Evolutionary conservation across 176 grass and related monocot genomes (phyloP).

Genomic region (Oryza australiensis): DNA sequence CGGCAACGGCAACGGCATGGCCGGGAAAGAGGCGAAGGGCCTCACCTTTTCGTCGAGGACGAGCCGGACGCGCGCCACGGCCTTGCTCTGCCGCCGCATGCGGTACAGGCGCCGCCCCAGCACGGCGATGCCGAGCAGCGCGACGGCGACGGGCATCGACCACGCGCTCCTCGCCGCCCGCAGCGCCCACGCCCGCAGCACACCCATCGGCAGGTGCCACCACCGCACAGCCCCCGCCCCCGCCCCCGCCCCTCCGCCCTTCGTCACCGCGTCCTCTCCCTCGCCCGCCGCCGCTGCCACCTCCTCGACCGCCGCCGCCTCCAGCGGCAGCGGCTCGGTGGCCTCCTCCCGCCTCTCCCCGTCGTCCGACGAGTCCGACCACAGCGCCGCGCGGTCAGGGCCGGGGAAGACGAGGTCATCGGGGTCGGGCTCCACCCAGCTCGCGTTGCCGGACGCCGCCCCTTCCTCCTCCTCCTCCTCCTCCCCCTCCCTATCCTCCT

Average conservation of each 20-base stretch:
- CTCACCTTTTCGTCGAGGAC: conserved; percentile 82
- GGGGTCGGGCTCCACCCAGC: conserved; percentile 80
- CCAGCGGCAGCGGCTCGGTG: conserved; percentile 27
- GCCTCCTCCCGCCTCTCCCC: conserved; percentile 50
- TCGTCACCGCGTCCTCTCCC: conserved; percentile 25
- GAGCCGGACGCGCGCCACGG: conserved; percentile 60
- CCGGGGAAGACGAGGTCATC: conserved; percentile 54
- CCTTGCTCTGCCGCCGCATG: conserved; percentile 62
- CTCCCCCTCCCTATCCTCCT: not conserved
- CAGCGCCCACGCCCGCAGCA: conserved; percentile 60
- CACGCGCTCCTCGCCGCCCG: conserved; percentile 65
- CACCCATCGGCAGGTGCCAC: conserved; percentile 78
- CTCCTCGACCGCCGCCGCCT: not conserved
- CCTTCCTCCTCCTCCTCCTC: conserved; percentile 30
- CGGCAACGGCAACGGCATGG: not conserved
- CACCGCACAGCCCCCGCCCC: conserved; percentile 30
- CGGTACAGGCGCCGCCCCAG: conserved; percentile 68
- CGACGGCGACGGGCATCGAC: conserved; percentile 72
- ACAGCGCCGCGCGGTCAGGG: conserved; percentile 51
- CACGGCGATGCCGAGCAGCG: conserved; percentile 70
- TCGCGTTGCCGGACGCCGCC: conserved; percentile 48
- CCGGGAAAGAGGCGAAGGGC: not conserved
- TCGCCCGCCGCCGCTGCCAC: not conserved
- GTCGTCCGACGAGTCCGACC: conserved; percentile 68
- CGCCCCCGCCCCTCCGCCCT: conserved; percentile 34